Evolutionary conservation across 2,329 filamentous ascomycete species (phyloP).

Genomic region (Fusarium illudens): DNA sequence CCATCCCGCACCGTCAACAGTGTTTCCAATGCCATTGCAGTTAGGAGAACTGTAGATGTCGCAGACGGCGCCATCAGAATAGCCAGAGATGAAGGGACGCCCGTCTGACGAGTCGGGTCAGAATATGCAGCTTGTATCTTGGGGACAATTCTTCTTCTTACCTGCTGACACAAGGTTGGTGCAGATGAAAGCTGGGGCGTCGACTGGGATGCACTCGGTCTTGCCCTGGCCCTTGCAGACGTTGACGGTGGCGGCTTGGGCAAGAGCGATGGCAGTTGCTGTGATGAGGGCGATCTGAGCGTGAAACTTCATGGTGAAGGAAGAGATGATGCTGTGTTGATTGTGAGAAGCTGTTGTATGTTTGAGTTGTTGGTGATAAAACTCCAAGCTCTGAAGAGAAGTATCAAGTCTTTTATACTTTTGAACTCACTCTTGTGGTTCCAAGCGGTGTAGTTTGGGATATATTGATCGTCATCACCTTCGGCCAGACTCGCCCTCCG

Average conservation of each 20-base stretch:
- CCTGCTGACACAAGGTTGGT: neutral
- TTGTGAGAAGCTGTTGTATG: neutral
- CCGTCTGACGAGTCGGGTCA: neutral
- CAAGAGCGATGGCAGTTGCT: neutral
- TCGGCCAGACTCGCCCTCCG: neutral
- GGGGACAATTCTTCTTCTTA: neutral
- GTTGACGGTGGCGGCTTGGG: constrained; percentile 1
- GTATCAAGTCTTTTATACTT: neutral
- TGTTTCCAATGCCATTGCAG: neutral
- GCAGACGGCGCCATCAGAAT: neutral
- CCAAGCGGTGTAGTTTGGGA: neutral
- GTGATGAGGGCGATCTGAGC: neutral
- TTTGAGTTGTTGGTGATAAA: neutral
- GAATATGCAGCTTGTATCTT: neutral
- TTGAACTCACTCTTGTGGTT: neutral
- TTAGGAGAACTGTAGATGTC: neutral
- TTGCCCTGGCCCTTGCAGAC: constrained; percentile 1
- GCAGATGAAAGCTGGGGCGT: neutral
- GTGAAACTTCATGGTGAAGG: neutral
- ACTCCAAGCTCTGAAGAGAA: neutral
- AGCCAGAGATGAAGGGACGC: neutral
- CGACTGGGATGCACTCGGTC: neutral
- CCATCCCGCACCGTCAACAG: neutral
- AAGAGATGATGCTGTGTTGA: neutral
- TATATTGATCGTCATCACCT: neutral